phyloP scores from a whole-genome alignment of 805 yeast species.

The Wickerhamiella alocasiicola region DNA sequence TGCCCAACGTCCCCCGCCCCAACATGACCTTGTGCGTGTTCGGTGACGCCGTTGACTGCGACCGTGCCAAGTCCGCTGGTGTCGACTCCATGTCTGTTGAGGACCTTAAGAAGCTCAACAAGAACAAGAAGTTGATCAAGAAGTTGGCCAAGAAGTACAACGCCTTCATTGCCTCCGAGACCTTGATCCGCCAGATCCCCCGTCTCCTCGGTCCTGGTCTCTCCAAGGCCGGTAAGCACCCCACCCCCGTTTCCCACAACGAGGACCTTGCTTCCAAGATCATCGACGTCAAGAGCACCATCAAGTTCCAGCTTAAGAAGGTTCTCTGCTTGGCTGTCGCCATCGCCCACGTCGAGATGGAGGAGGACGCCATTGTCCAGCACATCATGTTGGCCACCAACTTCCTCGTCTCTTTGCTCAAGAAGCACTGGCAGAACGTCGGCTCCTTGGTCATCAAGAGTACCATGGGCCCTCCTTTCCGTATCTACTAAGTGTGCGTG shows the following conservation, averaged over 20 bases:
- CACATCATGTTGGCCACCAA: slow-evolving; percentile 97
- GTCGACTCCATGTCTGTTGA: slow-evolving; percentile 99
- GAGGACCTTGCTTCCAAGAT: slow-evolving; percentile 96
- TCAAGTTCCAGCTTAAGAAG: slow-evolving; percentile 99
- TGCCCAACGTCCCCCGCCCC: slow-evolving; percentile 99
- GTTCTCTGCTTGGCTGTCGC: slow-evolving; percentile 99
- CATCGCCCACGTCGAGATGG: slow-evolving; percentile 99
- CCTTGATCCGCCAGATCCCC: slow-evolving; percentile 98
- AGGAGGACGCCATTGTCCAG: slow-evolving; percentile 87
- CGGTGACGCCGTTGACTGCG: slow-evolving; percentile 99
- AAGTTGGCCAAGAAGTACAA: slow-evolving; percentile 99
- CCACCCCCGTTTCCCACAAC: slow-evolving; percentile 99
- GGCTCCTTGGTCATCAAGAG: slow-evolving; percentile 98
- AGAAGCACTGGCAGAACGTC: slow-evolving; percentile 99
- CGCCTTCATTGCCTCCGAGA: slow-evolving; percentile 99
- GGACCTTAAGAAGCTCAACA: slow-evolving; percentile 99
- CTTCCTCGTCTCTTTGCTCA: slow-evolving; percentile 97
- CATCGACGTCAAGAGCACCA: slow-evolving; percentile 95
- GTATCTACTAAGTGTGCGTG: slow-evolving; percentile 97
- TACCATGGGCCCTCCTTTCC: slow-evolving; percentile 99
- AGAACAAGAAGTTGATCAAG: slow-evolving; percentile 99
- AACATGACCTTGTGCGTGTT: slow-evolving; percentile 99
- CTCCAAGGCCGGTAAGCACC: slow-evolving; percentile 99
- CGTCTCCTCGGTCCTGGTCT: slow-evolving; percentile 99
- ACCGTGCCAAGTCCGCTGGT: slow-evolving; percentile 99